Evolutionary conservation across 176 grass and related monocot genomes (phyloP).

Genomic region (Oryza nivara): DNA sequence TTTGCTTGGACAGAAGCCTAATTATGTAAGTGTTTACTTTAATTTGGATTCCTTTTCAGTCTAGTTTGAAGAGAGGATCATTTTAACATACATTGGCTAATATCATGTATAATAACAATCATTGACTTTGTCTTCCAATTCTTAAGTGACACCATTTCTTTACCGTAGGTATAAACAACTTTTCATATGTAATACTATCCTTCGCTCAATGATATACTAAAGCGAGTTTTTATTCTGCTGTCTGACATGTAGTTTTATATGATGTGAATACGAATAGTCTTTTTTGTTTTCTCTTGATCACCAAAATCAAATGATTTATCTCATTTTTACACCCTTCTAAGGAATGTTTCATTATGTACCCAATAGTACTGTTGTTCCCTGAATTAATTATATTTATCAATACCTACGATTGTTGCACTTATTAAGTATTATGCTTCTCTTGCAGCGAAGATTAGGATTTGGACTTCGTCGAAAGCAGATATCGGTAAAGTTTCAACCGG

Average conservation of each 20-base stretch:
- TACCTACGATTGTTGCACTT: not conserved
- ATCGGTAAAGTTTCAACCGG: conserved; percentile 36
- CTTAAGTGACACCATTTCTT: conserved; percentile 23
- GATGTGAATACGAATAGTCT: not conserved
- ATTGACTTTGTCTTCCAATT: not conserved
- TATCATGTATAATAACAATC: conserved; percentile 7
- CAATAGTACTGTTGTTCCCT: not conserved
- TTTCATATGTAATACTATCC: not conserved
- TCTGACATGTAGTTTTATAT: conserved; percentile 21
- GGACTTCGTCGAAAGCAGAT: conserved; percentile 38
- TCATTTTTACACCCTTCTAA: not conserved
- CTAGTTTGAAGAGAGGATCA: not conserved
- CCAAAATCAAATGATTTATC: conserved; percentile 25
- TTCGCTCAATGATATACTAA: not conserved
- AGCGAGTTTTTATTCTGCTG: conserved; percentile 22
- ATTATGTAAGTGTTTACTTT: conserved; percentile 53
- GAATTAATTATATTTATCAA: conserved; percentile 30
- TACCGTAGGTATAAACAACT: not conserved
- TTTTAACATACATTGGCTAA: conserved; percentile 3
- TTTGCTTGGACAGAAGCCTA: conserved; percentile 39
- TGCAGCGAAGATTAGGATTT: conserved; percentile 50
- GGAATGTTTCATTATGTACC: not conserved
- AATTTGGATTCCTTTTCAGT: not conserved
- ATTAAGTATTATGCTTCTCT: conserved; percentile 14
- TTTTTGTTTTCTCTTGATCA: conserved; percentile 13